Evolutionary conservation across 768 basidiomycete species (phyloP), one percentile per base, ranked within the genome.

Genomic region (Mycena vitilis): DNA sequence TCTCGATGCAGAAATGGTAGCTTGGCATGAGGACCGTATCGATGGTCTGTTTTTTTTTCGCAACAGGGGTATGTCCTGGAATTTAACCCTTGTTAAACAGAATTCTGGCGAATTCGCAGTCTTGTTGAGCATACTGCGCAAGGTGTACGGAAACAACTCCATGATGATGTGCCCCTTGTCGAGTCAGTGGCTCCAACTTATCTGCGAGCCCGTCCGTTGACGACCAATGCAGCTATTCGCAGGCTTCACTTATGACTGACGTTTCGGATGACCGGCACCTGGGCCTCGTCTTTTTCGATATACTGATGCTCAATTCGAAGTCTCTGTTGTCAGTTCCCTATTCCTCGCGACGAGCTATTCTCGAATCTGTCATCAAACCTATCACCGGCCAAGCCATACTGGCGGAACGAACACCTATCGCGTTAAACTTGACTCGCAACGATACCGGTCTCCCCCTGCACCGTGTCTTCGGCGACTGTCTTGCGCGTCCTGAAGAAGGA

Each of bases 1-100:
- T 44, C 74, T 87, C 0, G 96, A 98, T 75, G 95, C 95, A 2
- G 96, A 98, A 78, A 94, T 97, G 90, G 91, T 97, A 7, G 91
- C 93, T 0, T 97, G 87, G 76, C 86, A 91, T 44, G 91, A 90
- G 34, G 78, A 81, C 12, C 75, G 81, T 30, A 88, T 97, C 57
- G 95, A 95, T 72, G 95, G 95, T 89, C 79, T 75, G 81, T 82
- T 71, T 63, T 82, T 71, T 63, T 56, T 36, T 25, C 18, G 42
- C 30, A 54, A 37, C 18, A 53, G 8, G 9, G 44, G 16, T 38
- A 58, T 53, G 58, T 56, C 55, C 59, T 22, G n/a, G 36, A 45
- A 66, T 23, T 16, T 13, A 37, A 36, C n/a, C 0, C 15, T 45
- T 11, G 42, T 49, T 34, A 8, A 38, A 20, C 68, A 94, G 93